These are phyloP conservation scores for Daldinia concentrica DNA, from an alignment of 495 filamentous ascomycete genomes.

Conservation along the genomic window DNA sequence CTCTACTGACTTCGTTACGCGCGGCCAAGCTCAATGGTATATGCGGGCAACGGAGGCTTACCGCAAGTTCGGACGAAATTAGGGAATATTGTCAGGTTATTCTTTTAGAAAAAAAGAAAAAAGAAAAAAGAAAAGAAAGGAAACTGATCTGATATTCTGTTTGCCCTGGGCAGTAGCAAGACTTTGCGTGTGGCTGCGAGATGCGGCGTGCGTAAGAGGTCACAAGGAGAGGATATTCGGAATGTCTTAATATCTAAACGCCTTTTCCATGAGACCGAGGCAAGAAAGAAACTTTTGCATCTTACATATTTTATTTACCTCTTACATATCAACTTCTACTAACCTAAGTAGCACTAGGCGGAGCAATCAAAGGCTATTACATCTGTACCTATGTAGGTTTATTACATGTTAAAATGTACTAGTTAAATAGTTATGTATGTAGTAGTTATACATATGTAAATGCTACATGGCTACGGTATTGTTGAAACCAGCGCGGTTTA, in stretches of 20 bases:
- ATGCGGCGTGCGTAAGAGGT: slow-evolving; percentile 1
- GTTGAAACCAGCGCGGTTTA: neutral
- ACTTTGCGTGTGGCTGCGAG: slow-evolving; percentile 15
- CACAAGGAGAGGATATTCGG: neutral
- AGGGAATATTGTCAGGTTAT: neutral
- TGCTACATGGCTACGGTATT: neutral
- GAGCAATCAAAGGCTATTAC: neutral
- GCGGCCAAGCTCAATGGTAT: slow-evolving; percentile 5
- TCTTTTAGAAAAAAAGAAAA: too few species aligned
- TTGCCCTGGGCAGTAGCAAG: slow-evolving; percentile 6
- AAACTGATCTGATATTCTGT: slow-evolving; percentile 19
- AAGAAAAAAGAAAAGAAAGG: neutral
- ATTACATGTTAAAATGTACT: neutral
- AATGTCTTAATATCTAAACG: slow-evolving; percentile 15
- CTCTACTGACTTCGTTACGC: neutral
- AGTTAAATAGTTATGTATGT: too few species aligned
- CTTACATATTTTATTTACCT: too few species aligned
- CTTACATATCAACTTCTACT: too few species aligned
- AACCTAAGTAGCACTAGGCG: neutral
- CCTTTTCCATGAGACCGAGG: slow-evolving; percentile 25
- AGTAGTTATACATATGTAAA: too few species aligned
- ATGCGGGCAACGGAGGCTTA: neutral
- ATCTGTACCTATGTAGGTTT: too few species aligned
- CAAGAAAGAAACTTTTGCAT: slow-evolving; percentile 13
- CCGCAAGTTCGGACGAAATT: slow-evolving; percentile 17